These are phyloP conservation scores for Aspergillus fumigatus DNA, from an alignment of 2,329 filamentous ascomycete genomes.

Conservation along the genomic window DNA sequence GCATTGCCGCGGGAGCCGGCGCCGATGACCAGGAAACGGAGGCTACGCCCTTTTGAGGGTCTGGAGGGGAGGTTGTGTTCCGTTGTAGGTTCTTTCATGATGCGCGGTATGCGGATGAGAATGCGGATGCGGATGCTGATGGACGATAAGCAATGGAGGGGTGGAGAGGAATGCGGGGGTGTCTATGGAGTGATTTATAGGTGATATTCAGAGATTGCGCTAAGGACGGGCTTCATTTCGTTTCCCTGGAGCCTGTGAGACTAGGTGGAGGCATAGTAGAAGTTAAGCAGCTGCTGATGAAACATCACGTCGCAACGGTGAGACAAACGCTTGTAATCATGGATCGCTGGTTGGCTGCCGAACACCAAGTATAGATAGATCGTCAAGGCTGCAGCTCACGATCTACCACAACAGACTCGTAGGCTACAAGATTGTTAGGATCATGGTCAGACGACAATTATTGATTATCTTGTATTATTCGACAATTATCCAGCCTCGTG, in stretches of 20 bases:
- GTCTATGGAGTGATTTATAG: not conserved
- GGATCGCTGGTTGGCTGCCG: not conserved
- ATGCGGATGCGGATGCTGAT: not conserved
- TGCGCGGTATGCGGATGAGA: not conserved
- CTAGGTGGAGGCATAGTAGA: not conserved
- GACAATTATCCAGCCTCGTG: not conserved
- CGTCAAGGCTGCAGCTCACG: too few species aligned
- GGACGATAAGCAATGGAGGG: not conserved
- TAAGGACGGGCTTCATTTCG: not conserved
- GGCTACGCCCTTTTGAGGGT: not conserved
- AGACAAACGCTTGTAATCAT: not conserved
- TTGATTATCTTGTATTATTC: not conserved
- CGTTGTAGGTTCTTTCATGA: slow-evolving; percentile 17
- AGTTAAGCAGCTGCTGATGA: not conserved
- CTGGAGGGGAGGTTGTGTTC: not conserved
- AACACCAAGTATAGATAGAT: too few species aligned
- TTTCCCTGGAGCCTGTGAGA: not conserved
- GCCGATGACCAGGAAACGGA: slow-evolving; percentile 73
- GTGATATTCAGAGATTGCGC: not conserved
- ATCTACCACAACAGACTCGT: too few species aligned
- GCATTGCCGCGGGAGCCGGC: slow-evolving; percentile 73
- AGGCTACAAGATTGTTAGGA: too few species aligned
- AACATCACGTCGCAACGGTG: not conserved
- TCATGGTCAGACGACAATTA: not conserved
- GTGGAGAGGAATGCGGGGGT: not conserved